Conservation (phyloP, 306 rosid species). For the Trichosanthes truncata region DNA sequence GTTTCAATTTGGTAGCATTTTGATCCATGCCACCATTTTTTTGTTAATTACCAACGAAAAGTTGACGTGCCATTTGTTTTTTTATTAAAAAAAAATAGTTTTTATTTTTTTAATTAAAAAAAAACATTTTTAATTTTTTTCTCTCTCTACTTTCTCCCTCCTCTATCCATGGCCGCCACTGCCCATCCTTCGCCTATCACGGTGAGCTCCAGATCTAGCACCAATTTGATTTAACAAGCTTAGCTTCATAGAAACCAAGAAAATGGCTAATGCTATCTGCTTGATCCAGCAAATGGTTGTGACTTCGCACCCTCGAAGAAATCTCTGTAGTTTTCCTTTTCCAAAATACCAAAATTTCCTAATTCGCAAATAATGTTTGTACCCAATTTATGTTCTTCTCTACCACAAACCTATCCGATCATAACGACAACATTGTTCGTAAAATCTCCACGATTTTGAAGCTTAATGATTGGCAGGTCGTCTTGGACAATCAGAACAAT, state of each 20-base stretch:
- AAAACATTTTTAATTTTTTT: too few species aligned
- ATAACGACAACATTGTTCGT: conserved; percentile 17
- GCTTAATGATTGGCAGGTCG: conserved; percentile 22
- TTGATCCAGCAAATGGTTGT: not conserved
- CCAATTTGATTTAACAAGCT: not conserved
- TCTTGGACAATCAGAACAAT: conserved; percentile 14
- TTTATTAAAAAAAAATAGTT: too few species aligned
- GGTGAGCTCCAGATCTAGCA: too few species aligned
- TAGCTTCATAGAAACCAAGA: not conserved
- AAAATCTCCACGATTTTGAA: conserved; percentile 31
- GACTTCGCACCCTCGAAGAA: not conserved
- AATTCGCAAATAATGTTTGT: not conserved
- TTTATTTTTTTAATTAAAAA: too few species aligned
- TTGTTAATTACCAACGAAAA: too few species aligned
- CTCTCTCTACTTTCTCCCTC: too few species aligned
- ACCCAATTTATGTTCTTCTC: not conserved
- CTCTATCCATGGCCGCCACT: too few species aligned
- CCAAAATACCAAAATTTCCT: not conserved
- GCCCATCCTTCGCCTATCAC: too few species aligned
- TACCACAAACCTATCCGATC: conserved; percentile 2
- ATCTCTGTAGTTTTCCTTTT: not conserved
- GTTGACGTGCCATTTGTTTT: too few species aligned
- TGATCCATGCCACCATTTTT: too few species aligned
- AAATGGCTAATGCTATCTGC: not conserved
- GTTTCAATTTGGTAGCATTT: too few species aligned